phyloP scores from a whole-genome alignment of 768 basidiomycete genomes.

The Auriculariales sp. region DNA sequence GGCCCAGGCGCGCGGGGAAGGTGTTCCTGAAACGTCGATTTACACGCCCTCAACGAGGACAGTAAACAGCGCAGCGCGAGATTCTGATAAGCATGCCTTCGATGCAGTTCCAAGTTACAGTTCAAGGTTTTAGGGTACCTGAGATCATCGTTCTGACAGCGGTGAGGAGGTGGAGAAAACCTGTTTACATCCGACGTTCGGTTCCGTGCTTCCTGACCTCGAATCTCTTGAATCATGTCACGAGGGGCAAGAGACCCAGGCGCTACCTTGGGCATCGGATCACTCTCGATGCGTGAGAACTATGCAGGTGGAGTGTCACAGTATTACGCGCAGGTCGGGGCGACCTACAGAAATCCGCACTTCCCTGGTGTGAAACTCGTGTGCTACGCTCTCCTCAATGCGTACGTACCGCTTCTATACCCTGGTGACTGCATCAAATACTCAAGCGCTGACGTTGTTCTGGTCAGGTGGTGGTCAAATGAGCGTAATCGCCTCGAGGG shows the following conservation, averaged over 20 bases:
- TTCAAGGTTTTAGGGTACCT: no score
- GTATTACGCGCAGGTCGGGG: slow-evolving; percentile 53
- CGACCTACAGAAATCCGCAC: slow-evolving; percentile 60
- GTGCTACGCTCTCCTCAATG: slow-evolving; percentile 38
- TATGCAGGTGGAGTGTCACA: slow-evolving; percentile 42
- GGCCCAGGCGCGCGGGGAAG: no score
- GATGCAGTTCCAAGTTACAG: no score
- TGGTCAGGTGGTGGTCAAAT: slow-evolving; percentile 16
- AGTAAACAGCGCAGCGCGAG: no score
- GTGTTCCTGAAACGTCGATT: no score
- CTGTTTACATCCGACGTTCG: no score
- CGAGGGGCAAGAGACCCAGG: slow-evolving; percentile 12
- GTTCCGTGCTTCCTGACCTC: no score
- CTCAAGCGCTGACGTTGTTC: slow-evolving; percentile 17
- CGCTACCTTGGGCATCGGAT: slow-evolving; percentile 13
- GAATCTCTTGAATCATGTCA: no score
- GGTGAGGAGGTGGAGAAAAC: no score
- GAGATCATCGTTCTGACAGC: no score
- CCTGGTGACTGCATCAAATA: slow-evolving; percentile 3
- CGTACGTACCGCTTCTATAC: slow-evolving; percentile 15
- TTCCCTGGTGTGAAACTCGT: slow-evolving; percentile 48
- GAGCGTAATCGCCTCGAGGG: slow-evolving; percentile 23
- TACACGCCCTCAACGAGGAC: no score
- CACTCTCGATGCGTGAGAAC: slow-evolving; percentile 35
- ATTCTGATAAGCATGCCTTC: no score